A percentile compares a stretch with the other conserved stretches of the same genome.
phyloP scores from a whole-genome alignment of 179 eudicot species.

The Spergularia azorica region DNA sequence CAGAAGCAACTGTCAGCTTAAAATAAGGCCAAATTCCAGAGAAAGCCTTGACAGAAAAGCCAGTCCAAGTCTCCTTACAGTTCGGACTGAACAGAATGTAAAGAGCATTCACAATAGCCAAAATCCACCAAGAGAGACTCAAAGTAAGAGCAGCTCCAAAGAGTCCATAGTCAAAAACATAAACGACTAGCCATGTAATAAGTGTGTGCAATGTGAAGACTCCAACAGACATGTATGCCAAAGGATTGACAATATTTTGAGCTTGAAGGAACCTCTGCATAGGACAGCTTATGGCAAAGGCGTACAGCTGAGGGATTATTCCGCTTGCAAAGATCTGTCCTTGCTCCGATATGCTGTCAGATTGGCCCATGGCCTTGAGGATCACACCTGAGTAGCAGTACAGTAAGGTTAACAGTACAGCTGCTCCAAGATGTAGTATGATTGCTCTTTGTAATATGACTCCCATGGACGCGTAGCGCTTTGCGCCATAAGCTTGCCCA shows the following conservation, averaged over 20 bases:
- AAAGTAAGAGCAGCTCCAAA: conserved; percentile 61
- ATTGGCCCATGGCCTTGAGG: conserved; percentile 58
- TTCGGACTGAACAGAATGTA: conserved; percentile 46
- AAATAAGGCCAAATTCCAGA: conserved; percentile 62
- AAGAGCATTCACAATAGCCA: conserved; percentile 42
- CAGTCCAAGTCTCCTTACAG: conserved; percentile 64
- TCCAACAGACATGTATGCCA: conserved; percentile 61
- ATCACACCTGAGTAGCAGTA: conserved; percentile 51
- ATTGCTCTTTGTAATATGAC: conserved; percentile 66
- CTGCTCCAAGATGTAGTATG: conserved; percentile 56
- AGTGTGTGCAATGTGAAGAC: conserved; percentile 51
- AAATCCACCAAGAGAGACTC: conserved; percentile 67
- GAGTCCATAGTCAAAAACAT: conserved; percentile 54
- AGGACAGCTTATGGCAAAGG: conserved; percentile 63
- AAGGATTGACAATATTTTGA: conserved; percentile 72
- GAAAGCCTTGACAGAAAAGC: conserved; percentile 45
- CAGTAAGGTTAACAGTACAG: conserved; percentile 49
- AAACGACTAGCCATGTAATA: conserved; percentile 55
- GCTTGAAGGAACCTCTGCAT: conserved; percentile 69
- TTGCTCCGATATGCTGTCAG: conserved; percentile 48
- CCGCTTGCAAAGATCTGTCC: conserved; percentile 59
- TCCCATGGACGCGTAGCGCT: conserved; percentile 54
- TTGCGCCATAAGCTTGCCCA: conserved; percentile 77
- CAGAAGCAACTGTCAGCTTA: conserved; percentile 65
- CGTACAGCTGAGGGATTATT: conserved; percentile 62